Base-by-base conservation (phyloP, 2,329 filamentous ascomycete species). In the Penicillium sp. region DNA sequence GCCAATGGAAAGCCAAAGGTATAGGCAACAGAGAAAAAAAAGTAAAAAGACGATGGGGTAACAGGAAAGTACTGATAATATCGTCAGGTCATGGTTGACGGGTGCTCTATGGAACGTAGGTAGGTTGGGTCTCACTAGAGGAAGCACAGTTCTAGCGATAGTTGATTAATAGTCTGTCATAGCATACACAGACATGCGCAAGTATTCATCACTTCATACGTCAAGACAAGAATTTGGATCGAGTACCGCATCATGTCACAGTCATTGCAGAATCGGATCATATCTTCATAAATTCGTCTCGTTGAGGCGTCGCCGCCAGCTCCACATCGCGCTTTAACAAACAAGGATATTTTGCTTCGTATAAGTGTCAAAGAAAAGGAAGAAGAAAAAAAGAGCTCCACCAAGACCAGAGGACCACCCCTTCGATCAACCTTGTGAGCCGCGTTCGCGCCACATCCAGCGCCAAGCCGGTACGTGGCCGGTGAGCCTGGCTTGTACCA, bases 301-400 rank as follows among this genome's bases (percentile, higher is more conserved):
- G 33, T 33, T 46, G 53, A 54, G 63, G 61, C 63, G 63, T 65
- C 58, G 63, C 63, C 63, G 63, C 63, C 63, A 58, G 28, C 46
- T 59, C 60, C 58, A 60, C 55, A 51, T 55, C 19, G 51, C 40
- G 45, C 46, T 61, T 52, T 61, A 63, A 56, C 52, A 59, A 54
- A 25, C 30, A 45, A 55, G 26, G 13, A 57, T 25, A 26, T 16
- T 30, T 52, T n/a, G 35, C 30, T 30, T 52, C 26, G 57, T 40
- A 46, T 22, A 51, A 51, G 16, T 26, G 33, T 40, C 56, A 55
- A 52, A 30, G 38, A 46, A 51, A 42, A 55, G 26, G 19, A 60
- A 58, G 16, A 37, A 40, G 35, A 45, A 30, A 57, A 52, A 11
- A 57, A 38, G 8, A 11, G 58, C 57, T 48, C 11, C 30, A 55